Percentiles rank a stretch among this genome's conserved stretches.
phyloP scores from a whole-genome alignment of 2,329 filamentous ascomycete genomes.

The Colletotrichum truncatum region DNA sequence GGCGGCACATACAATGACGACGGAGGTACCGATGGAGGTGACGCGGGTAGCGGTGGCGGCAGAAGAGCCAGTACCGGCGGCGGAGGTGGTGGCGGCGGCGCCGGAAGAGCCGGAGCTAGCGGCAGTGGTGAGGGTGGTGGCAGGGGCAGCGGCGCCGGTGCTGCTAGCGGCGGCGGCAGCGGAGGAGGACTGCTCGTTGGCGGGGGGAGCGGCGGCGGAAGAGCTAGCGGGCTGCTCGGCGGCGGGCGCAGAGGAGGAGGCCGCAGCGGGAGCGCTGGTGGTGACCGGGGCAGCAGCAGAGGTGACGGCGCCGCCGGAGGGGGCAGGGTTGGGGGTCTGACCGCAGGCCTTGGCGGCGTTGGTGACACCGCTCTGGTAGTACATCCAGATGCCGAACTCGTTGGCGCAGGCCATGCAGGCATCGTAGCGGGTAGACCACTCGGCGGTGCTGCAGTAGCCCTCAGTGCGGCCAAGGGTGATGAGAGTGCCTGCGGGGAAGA shows the following conservation, averaged over 20 bases:
- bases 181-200: not conserved
- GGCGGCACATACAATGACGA: conserved; percentile 22
- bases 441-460: conserved; percentile 47
- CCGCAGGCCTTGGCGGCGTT: conserved; percentile 37
- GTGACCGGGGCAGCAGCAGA: conserved; percentile 3
- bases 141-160: not conserved
- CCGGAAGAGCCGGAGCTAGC: not conserved
- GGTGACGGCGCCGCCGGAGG: conserved; percentile 18
- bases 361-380: conserved; percentile 48
- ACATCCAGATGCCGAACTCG: conserved; percentile 53
- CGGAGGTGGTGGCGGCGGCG: not conserved
- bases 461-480: conserved; percentile 46
- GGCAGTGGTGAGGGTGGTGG: conserved; percentile 7
- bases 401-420: conserved; percentile 54
- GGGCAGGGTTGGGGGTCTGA: conserved; percentile 11
- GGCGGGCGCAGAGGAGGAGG: not conserved
- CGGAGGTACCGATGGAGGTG: conserved; percentile 20
- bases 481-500: not conserved
- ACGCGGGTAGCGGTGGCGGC: conserved; percentile 4
- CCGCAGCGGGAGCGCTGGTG: not conserved
- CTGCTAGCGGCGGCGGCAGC: not conserved
- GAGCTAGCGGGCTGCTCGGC: not conserved
- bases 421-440: conserved; percentile 50
- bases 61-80: not conserved
- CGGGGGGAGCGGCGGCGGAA: not conserved